Conservation (phyloP, 78 protist species). For the Speleostelium caveatum region DNA sequence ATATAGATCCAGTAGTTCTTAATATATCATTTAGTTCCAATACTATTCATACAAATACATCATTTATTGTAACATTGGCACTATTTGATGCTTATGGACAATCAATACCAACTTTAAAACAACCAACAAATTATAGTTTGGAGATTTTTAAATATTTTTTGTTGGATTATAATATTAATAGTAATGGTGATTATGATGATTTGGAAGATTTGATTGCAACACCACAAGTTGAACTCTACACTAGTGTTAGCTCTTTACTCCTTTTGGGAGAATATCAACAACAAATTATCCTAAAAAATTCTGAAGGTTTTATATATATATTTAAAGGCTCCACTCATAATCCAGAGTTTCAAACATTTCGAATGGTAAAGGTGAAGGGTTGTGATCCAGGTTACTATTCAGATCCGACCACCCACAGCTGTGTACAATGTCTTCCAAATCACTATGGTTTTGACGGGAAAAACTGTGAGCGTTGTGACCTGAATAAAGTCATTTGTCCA, state of each 20-base stretch:
- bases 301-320: neutral
- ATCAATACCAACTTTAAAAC: neutral
- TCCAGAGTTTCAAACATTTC: no score
- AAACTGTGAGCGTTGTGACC: conserved; percentile 6
- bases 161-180: neutral
- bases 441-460: conserved; percentile 46
- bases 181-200: neutral
- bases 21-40: neutral
- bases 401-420: neutral
- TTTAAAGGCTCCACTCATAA: neutral
- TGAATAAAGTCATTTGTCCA: conserved; percentile 15
- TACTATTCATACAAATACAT: conserved; percentile 24
- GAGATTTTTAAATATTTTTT: neutral
- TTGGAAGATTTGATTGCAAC: neutral
- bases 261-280: neutral
- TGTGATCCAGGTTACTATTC: conserved; percentile 40
- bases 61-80: neutral
- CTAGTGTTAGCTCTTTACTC: neutral
- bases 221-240: neutral
- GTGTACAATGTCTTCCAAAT: conserved; percentile 21
- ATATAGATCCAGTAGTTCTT: neutral
- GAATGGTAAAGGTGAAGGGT: no score
- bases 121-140: neutral
- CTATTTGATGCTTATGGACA: conserved; percentile 23
- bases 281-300: neutral